Base-by-base conservation (phyloP, 2,329 filamentous ascomycete species). In the Fusarium nisikadoi region DNA sequence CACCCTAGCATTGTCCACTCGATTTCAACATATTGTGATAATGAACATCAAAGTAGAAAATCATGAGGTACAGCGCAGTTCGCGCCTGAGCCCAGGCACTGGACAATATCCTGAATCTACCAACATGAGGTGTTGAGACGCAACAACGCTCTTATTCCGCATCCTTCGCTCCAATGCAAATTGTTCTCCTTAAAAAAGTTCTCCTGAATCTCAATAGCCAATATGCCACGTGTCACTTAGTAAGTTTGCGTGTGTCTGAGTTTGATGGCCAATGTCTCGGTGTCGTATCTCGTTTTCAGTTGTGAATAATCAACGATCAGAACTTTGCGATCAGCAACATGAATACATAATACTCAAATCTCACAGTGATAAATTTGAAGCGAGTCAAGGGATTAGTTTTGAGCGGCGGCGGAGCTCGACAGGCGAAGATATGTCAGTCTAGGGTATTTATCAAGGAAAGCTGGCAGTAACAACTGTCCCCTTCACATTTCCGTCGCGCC, bases 1-100 rank as follows among this genome's bases (percentile, higher is more conserved):
- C n/a, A 14, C 25, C 11, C 19, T 23, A 19, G 11, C 29, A 14
- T 49, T 33, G 2, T 10, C 16, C 16, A 33, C 6, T 35, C 11
- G 1, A 17, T 7, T 8, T 35, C 1, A 2, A 19, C 10, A 8
- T 3, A 14, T 25, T 3, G 14, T 8, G 35, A 1, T 19, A 10
- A 10, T 19, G 29, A 11, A 9, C 13, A 6, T 33, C 4, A 6
- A 50, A 1, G 2, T 33, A 33, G 8, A 3, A 13, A 4, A 10
- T 14, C n/a, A 14, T 23, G n/a, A 33, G 5, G 16, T 23, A 11
- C 25, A 11, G 19, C 29, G 19, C 16, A 33, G 8, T 23, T 16
- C 17, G 16, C 16, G 16, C 8, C 20, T 33, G 11, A 49, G 11
- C n/a, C 20, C 16, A 50, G 29, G 11, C 17, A 12, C 12, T 33